phyloP scores from a whole-genome alignment of 106 monocot species.

The Allium sativum region DNA sequence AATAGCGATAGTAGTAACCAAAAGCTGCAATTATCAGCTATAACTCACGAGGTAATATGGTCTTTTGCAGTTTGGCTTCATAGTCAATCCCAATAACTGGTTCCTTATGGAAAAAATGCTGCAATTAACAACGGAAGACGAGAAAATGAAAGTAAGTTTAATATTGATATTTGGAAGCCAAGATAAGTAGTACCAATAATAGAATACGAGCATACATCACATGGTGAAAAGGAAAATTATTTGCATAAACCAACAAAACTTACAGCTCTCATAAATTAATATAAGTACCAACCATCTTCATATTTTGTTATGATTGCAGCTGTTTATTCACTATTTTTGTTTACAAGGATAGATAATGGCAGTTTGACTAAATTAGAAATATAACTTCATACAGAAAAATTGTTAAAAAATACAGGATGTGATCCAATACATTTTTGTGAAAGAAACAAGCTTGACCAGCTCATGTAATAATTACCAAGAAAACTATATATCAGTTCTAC shows the following conservation, averaged over 20 bases:
- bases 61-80: slow-evolving; percentile 94
- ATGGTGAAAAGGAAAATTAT: neutral
- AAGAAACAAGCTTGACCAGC: too few species aligned
- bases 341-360: neutral
- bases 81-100: slow-evolving; percentile 95
- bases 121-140: slow-evolving; percentile 14
- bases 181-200: neutral
- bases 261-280: too few species aligned
- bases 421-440: too few species aligned
- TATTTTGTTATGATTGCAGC: too few species aligned
- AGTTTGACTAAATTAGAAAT: neutral
- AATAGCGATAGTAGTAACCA: neutral
- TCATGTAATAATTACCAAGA: too few species aligned
- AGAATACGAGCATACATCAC: neutral
- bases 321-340: too few species aligned
- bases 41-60: slow-evolving; percentile 86
- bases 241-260: neutral
- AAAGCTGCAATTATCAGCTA: neutral
- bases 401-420: too few species aligned
- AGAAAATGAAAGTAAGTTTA: neutral
- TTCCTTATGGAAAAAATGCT: slow-evolving; percentile 87
- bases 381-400: too few species aligned
- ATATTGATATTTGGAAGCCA: neutral
- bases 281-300: too few species aligned
- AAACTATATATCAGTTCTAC: too few species aligned